A percentile compares a stretch with the other conserved stretches of the same genome.
These are phyloP conservation scores for Amorphotheca resinae DNA, from an alignment of 495 filamentous ascomycete genomes.

Conservation along the genomic window DNA sequence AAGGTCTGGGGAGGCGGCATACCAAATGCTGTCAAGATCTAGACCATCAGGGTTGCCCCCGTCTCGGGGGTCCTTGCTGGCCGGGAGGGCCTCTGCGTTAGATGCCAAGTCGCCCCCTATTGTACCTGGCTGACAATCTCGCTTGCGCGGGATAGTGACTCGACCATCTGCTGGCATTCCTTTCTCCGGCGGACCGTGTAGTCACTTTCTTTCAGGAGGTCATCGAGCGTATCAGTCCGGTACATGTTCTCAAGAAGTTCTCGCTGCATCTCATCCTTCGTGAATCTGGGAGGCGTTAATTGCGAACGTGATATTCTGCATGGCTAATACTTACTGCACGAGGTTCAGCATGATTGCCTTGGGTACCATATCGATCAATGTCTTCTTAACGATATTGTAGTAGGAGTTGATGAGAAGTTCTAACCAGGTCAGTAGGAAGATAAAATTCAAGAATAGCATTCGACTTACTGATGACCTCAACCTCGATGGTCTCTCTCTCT, in stretches of 20 bases:
- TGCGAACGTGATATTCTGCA: too few species aligned
- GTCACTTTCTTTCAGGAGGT: constrained; percentile 93
- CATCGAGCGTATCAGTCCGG: constrained; percentile 75
- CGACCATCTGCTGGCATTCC: constrained; percentile 99
- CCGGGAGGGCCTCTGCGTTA: constrained; percentile 4
- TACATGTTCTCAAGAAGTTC: constrained; percentile 99
- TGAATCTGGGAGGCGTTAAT: constrained; percentile 47
- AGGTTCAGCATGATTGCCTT: constrained; percentile 98
- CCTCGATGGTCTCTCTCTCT: constrained; percentile 86
- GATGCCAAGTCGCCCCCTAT: constrained; percentile 28
- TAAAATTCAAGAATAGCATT: constrained; percentile 5
- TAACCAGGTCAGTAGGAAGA: constrained; percentile 27
- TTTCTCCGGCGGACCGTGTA: constrained; percentile 91
- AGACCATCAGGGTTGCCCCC: constrained; percentile 7
- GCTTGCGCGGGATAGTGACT: constrained; percentile 71
- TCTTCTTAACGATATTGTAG: constrained; percentile 93
- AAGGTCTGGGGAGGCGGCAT: constrained; percentile 14
- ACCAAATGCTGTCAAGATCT: constrained; percentile 10
- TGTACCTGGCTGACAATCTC: constrained; percentile 98
- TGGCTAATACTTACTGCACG: constrained; percentile 51
- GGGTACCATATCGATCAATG: constrained; percentile 99
- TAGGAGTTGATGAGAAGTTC: constrained; percentile 94
- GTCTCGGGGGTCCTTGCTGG: not conserved
- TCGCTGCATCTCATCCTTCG: constrained; percentile 96
- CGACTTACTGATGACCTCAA: constrained; percentile 95